A percentile compares a stretch with the other conserved stretches of the same genome.
Evolutionary conservation across 1,284 basidiomycete species (phyloP).

Genomic region (Bothia castanella): DNA sequence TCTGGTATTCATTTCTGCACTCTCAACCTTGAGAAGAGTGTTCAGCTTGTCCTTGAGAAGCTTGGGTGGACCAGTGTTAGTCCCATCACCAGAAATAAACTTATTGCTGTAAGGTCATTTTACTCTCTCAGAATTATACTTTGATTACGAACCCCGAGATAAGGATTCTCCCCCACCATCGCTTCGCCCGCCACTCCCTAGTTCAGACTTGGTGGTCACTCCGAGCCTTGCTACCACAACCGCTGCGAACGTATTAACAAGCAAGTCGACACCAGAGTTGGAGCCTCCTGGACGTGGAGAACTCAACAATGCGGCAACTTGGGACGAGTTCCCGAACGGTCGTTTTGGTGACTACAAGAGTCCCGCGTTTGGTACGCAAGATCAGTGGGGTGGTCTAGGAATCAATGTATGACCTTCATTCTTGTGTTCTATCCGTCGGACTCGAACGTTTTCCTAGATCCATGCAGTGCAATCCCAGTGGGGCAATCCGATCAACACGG

Average conservation of each 20-base stretch:
- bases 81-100: conserved; percentile 51
- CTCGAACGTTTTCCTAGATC: conserved; percentile 40
- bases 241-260: conserved; percentile 57
- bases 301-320: conserved; percentile 70
- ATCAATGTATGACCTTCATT: conserved; percentile 43
- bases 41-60: conserved; percentile 81
- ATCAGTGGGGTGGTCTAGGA: conserved; percentile 65
- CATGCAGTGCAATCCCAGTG: conserved; percentile 71
- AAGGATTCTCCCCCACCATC: conserved; percentile 41
- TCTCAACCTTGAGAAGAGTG: conserved; percentile 95
- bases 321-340: conserved; percentile 99
- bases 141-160: conserved; percentile 7
- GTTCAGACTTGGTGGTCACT: conserved; percentile 50
- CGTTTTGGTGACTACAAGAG: conserved; percentile 98
- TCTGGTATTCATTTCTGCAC: conserved; percentile 94
- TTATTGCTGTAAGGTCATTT: conserved; percentile 58
- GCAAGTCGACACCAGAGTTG: conserved; percentile 41
- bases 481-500: conserved; percentile 69
- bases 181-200: conserved; percentile 24
- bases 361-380: conserved; percentile 86
- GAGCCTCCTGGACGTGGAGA: conserved; percentile 66
- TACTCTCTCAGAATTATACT: conserved; percentile 5
- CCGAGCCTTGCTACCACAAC: conserved; percentile 43
- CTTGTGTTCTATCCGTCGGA: not conserved
- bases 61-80: conserved; percentile 63